Evolutionary conservation across 1,284 basidiomycete species (phyloP).

Genomic region (Trametes polyzona): DNA sequence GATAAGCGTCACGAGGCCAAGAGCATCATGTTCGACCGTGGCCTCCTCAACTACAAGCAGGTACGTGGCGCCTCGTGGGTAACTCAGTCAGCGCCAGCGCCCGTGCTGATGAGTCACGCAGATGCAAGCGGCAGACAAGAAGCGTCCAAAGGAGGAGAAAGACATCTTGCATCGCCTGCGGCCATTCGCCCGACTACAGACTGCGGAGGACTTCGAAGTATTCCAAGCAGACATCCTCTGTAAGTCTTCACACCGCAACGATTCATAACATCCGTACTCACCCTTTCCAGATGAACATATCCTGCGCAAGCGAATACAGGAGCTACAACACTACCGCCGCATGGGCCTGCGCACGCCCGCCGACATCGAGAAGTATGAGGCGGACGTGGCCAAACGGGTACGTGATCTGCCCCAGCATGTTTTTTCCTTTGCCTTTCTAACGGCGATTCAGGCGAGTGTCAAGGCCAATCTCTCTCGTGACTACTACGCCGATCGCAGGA

Average conservation of each 20-base stretch:
- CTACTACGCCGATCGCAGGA: conserved; percentile 56
- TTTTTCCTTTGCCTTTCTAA: background rate
- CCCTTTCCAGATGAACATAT: conserved; percentile 74
- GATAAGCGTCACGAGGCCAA: conserved; percentile 89
- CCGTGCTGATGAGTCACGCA: conserved; percentile 39
- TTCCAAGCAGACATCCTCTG: conserved; percentile 91
- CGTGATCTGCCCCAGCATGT: conserved; percentile 29
- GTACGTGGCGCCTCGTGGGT: conserved; percentile 45
- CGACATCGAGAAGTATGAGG: conserved; percentile 90
- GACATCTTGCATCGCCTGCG: conserved; percentile 90
- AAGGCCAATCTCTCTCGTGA: conserved; percentile 63
- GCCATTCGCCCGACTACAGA: conserved; percentile 92
- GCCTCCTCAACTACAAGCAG: conserved; percentile 93
- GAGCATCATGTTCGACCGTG: conserved; percentile 91
- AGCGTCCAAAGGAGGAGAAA: conserved; percentile 88
- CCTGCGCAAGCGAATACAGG: conserved; percentile 84
- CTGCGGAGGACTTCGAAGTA: conserved; percentile 89
- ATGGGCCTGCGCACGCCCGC: conserved; percentile 80
- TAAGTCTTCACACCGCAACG: conserved; percentile 40
- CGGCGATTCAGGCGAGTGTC: conserved; percentile 51
- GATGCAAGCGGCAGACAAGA: conserved; percentile 92
- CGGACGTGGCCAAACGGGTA: conserved; percentile 75
- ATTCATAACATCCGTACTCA: background rate
- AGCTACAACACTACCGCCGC: conserved; percentile 87
- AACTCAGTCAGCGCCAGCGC: background rate